phyloP scores from a whole-genome alignment of 768 basidiomycete genomes.

The Boletales sp. region DNA sequence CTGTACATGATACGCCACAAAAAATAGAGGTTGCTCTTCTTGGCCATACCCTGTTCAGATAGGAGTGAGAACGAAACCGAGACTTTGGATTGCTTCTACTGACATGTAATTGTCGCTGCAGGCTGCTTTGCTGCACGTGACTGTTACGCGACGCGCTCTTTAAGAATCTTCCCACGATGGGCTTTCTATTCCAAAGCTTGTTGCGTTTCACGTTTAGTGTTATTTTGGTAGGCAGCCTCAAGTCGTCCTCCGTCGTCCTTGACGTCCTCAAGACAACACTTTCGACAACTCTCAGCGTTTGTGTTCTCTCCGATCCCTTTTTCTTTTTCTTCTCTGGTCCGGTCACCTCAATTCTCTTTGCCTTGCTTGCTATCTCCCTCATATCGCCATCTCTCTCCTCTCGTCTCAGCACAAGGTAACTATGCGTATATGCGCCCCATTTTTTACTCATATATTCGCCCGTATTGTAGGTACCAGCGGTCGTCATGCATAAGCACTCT shows the following conservation, averaged over 20 bases:
- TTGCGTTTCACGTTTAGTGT: slow-evolving; percentile 27
- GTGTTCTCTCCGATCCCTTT: slow-evolving; percentile 14
- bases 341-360: slow-evolving; percentile 19
- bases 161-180: slow-evolving; percentile 31
- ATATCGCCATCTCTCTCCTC: slow-evolving; percentile 20
- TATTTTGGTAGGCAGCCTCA: slow-evolving; percentile 17
- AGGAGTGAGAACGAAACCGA: too few relatives aligned
- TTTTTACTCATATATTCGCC: slow-evolving; percentile 12
- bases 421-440: neutral
- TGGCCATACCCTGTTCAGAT: too few relatives aligned
- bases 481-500: slow-evolving; percentile 29
- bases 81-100: too few relatives aligned
- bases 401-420: slow-evolving; percentile 23
- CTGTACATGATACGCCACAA: too few relatives aligned
- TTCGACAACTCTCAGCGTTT: slow-evolving; percentile 1
- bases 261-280: slow-evolving; percentile 13
- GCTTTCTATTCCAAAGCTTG: slow-evolving; percentile 22
- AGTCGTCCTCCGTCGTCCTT: slow-evolving; percentile 11
- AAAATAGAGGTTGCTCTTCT: too few relatives aligned
- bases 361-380: slow-evolving; percentile 23
- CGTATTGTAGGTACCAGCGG: slow-evolving; percentile 10
- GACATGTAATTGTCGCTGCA: too few relatives aligned
- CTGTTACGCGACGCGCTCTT: slow-evolving; percentile 38
- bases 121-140: slow-evolving; percentile 30
- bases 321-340: slow-evolving; percentile 11